Conservation (phyloP, 192 early-diverging fungal genomes). For the Podochytrium sp. region DNA sequence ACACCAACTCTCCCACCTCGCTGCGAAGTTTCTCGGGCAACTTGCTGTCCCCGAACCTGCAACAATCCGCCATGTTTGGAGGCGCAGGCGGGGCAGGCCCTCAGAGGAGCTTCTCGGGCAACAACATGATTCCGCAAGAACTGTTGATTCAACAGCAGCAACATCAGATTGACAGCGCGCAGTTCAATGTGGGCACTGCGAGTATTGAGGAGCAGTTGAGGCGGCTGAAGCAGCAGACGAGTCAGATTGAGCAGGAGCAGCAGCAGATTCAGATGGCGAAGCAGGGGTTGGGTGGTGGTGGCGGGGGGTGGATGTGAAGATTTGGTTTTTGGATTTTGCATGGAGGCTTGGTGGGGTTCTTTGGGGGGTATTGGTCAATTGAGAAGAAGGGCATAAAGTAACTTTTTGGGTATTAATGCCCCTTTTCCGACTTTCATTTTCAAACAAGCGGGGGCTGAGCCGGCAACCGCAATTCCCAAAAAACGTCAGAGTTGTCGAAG, state of each 20-base stretch:
- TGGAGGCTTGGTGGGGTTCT: too few relatives aligned
- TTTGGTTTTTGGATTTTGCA: too few relatives aligned
- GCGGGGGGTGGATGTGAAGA: neutral
- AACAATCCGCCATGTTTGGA: neutral
- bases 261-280: constrained; percentile 19
- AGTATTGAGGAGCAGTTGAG: constrained; percentile 28
- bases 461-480: too few relatives aligned
- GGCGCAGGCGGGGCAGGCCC: too few relatives aligned
- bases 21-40: neutral
- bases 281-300: neutral
- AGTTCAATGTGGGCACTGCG: constrained; percentile 5
- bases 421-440: neutral
- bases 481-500: too few relatives aligned
- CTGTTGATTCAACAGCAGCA: constrained; percentile 18
- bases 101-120: neutral
- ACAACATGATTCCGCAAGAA: constrained; percentile 18
- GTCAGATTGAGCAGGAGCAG: constrained; percentile 27
- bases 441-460: too few relatives aligned
- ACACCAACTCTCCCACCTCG: neutral
- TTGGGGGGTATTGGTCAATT: too few relatives aligned
- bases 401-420: neutral
- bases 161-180: constrained; percentile 22
- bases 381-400: neutral
- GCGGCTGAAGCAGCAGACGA: constrained; percentile 23
- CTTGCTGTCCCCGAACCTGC: neutral